A percentile compares a stretch with the other conserved stretches of the same genome.
These are phyloP conservation scores for Fusarium miscanthi DNA, from an alignment of 2,329 filamentous ascomycete genomes.

Conservation along the genomic window DNA sequence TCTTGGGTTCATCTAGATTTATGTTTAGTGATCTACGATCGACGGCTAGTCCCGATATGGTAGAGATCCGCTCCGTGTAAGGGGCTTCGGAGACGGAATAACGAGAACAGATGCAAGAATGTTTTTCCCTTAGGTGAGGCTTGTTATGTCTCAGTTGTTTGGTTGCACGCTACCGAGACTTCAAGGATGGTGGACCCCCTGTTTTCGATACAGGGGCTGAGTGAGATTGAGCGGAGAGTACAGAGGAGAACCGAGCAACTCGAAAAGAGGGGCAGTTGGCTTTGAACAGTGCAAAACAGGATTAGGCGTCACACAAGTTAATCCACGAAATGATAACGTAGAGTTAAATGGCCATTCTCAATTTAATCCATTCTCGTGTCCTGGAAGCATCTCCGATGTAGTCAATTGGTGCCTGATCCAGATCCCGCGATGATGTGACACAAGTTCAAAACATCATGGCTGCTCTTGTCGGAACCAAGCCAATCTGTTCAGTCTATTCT, in stretches of 20 bases:
- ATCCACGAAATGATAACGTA: neutral
- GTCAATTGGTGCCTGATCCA: accelerated
- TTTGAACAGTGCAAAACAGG: neutral
- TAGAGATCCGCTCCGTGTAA: neutral
- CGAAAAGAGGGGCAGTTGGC: neutral
- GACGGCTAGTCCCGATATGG: neutral
- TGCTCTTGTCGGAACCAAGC: neutral
- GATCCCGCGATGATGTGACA: neutral
- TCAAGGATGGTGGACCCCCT: neutral
- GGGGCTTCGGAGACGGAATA: neutral
- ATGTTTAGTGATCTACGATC: slow-evolving; percentile 12
- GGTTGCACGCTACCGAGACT: neutral
- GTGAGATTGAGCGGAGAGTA: no score
- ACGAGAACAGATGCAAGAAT: neutral
- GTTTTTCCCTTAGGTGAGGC: slow-evolving; percentile 13
- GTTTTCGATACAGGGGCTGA: neutral
- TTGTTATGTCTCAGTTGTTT: slow-evolving; percentile 7
- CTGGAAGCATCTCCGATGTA: neutral
- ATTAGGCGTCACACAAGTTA: neutral
- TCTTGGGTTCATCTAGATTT: neutral
- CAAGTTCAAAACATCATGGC: neutral
- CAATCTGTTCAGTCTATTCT: neutral
- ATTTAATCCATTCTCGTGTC: neutral
- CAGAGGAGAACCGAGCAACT: neutral
- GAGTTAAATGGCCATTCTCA: neutral